Evolutionary conservation across 768 basidiomycete species (phyloP).

Genomic region (Kwoniella sp.): DNA sequence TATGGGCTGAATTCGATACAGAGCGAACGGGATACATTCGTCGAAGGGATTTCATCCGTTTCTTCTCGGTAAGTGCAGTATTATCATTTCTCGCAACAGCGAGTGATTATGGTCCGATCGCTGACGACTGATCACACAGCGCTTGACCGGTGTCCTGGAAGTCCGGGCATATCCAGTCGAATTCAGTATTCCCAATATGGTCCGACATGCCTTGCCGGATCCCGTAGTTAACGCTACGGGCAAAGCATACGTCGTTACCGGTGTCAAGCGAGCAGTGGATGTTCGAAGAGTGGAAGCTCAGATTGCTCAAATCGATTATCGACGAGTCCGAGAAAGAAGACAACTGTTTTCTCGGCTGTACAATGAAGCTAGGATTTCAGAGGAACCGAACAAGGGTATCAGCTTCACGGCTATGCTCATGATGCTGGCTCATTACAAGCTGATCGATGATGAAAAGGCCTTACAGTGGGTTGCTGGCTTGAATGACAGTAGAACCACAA

Average conservation of each 20-base stretch:
- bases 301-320: conserved; percentile 68
- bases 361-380: conserved; percentile 79
- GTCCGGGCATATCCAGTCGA: conserved; percentile 78
- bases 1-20: conserved; percentile 84
- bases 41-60: conserved; percentile 69
- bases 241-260: conserved; percentile 29
- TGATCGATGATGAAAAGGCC: conserved; percentile 86
- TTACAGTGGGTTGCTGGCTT: conserved; percentile 66
- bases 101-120: conserved; percentile 1
- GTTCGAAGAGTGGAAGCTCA: conserved; percentile 64
- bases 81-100: background rate
- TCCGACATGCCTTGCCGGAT: conserved; percentile 59
- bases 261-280: conserved; percentile 60
- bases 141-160: conserved; percentile 82
- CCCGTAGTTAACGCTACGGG: conserved; percentile 40
- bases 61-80: conserved; percentile 73
- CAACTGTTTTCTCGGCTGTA: conserved; percentile 74
- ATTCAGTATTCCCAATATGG: conserved; percentile 65
- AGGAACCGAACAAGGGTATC: conserved; percentile 74
- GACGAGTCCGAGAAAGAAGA: conserved; percentile 67
- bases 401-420: conserved; percentile 88
- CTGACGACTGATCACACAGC: conserved; percentile 59
- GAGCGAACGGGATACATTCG: conserved; percentile 76
- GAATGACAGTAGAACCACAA: too few species aligned
- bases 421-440: conserved; percentile 83